Evolutionary conservation across 2,329 filamentous ascomycete genomes (phyloP), one percentile per base, ranked within the genome.

Genomic region (Diaporthe sp.): DNA sequence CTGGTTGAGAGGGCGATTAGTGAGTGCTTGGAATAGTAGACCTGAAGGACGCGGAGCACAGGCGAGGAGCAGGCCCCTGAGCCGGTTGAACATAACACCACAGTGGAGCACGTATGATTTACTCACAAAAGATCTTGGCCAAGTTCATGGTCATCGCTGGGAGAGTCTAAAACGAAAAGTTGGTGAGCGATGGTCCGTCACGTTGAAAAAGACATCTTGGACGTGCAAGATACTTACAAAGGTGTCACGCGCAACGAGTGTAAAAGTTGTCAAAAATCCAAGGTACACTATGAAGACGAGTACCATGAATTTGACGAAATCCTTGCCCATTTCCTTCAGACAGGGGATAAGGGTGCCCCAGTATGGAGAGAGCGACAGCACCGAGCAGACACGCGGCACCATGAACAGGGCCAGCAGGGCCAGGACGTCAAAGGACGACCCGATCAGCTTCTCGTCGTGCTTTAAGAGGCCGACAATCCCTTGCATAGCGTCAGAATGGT

Each of bases 291-390:
- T 93, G 65, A 95, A 86, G 58, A 97, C 94, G 37, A 96, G 88
- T 1, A 94, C 93, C 84, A 90, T 87, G 75, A 96, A 77, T 81
- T 96, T 96, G 83, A 96, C 84, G 82, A 98, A 98, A 82, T 98
- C 95, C 84, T 96, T 96, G 53, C 94, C 94, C 96, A 98, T 98
- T 82, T 96, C 95, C 82, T 97, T 97, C 70, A 98, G 88, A 78
- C 96, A 97, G 0, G 95, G 96, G 76, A 98, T 96, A 67, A 97
- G 84, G 0, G 94, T 97, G 57, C 95, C 96, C 89, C 97, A 98
- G 82, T 97, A 98, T 1, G 95, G 94, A 80, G 95, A 95, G 78
- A 98, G 84, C 82, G 94, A 96, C 77, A 98, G 88, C 71, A 98
- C 90, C 19, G 95, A 97, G 85, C 94, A 98, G 79, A 98, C 94